Evolutionary conservation across 805 yeast genomes (phyloP), one percentile per base, ranked within the genome.

Genomic region (Candida nemodendra): DNA sequence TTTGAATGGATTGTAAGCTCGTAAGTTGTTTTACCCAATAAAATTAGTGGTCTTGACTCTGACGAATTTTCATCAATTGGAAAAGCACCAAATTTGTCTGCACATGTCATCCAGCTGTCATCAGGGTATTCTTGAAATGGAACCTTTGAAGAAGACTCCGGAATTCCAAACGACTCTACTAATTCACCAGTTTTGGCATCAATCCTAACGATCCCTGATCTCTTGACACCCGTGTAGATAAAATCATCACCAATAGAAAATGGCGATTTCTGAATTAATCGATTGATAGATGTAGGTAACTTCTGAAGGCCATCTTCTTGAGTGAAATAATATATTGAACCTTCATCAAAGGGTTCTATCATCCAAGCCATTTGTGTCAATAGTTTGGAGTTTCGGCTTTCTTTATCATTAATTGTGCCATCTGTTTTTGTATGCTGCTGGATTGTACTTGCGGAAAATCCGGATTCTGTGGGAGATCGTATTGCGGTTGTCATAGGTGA

Each of bases 321-420:
- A 12, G 85, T 80, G 61, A 91, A 91, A 56, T 80, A 87, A 59
- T 81, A 90, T 3, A 93, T 67, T 0, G 81, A 68, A 1, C 99
- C 99, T 41, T 85, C 95, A 4, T 80, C 81, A 47, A 73, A 76
- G 0, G 98, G 98, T 50, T 93, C 99, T 1, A 93, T 91, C 36
- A 91, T 81, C 91, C 97, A 85, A 0, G 82, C 75, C 35, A 72
- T 51, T 15, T 68, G 66, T 3, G 47, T 31, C 15, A 32, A 33
- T 22, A 26, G 32, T 17, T 18, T 34, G 16, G 27, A n/a, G 9
- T 29, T 30, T n/a, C 21, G 19, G n/a, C 18, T 27, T 16, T 24
- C 26, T 7, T 27, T 18, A 18, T 18, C 18, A 12, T 25, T 27
- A 2, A 18, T 31, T 19, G 6, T 13, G 16, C 19, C 27, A n/a